Conservation (phyloP, 2,329 filamentous ascomycete genomes). For the Pseudocercospora crystallina region DNA sequence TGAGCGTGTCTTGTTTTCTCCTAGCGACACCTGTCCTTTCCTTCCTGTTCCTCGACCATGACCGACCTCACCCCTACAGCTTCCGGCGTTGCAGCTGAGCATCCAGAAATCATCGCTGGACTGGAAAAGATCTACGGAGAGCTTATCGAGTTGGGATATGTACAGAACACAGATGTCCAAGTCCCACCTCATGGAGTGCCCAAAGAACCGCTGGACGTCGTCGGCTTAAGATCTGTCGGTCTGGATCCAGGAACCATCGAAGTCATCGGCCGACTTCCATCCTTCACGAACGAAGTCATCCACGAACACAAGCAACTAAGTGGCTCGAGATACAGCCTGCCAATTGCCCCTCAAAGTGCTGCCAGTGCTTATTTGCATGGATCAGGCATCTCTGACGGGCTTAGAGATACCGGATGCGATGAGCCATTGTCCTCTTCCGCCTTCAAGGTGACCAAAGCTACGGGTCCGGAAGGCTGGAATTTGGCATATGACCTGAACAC, state of each 20-base stretch:
- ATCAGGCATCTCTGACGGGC: slow-evolving; percentile 8
- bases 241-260: slow-evolving; percentile 11
- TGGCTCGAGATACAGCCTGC: slow-evolving; percentile 7
- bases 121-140: slow-evolving; percentile 11
- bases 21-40: not conserved
- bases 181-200: slow-evolving; percentile 13
- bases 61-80: slow-evolving; percentile 10
- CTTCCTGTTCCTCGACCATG: slow-evolving; percentile 6
- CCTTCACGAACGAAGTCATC: slow-evolving; percentile 15
- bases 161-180: slow-evolving; percentile 16
- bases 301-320: slow-evolving; percentile 7
- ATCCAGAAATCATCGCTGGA: slow-evolving; percentile 13
- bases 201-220: slow-evolving; percentile 17
- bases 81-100: slow-evolving; percentile 10
- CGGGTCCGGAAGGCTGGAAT: slow-evolving; percentile 5
- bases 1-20: not conserved
- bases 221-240: slow-evolving; percentile 5
- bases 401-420: slow-evolving; percentile 7
- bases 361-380: slow-evolving; percentile 15
- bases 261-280: slow-evolving; percentile 15
- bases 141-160: slow-evolving; percentile 13
- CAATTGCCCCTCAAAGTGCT: slow-evolving; percentile 11
- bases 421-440: slow-evolving; percentile 4
- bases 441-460: slow-evolving; percentile 9
- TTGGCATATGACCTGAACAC: slow-evolving; percentile 15